Evolutionary conservation across 1,139 yeast genomes (phyloP).

Genomic region (Hemisphaericaspora xylanilytica): DNA sequence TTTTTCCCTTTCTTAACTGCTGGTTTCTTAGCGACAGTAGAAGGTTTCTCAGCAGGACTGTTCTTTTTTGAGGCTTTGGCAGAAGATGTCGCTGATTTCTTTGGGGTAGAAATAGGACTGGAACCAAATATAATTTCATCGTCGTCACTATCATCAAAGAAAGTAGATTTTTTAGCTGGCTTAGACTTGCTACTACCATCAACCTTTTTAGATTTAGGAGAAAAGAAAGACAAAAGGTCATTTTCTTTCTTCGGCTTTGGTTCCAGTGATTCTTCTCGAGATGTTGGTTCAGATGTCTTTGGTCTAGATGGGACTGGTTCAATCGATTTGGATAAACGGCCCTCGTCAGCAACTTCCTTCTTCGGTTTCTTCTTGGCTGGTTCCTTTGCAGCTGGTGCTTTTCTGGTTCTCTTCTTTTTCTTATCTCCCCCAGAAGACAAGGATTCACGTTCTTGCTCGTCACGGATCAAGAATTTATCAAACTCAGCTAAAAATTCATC

Average conservation of each 20-base stretch:
- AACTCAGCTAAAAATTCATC: constrained; percentile 69
- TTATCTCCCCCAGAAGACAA: constrained; percentile 29
- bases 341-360: constrained; percentile 8
- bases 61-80: constrained; percentile 4
- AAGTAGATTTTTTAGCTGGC: constrained; percentile 4
- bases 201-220: constrained; percentile 9
- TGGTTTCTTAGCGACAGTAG: not conserved
- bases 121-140: constrained; percentile 11
- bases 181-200: not conserved
- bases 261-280: constrained; percentile 9
- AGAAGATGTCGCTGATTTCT: not conserved
- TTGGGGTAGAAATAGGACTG: constrained; percentile 5
- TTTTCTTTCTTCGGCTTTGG: constrained; percentile 5
- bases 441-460: constrained; percentile 30
- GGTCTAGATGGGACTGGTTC: constrained; percentile 5
- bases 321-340: constrained; percentile 8
- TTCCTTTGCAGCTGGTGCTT: constrained; percentile 14
- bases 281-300: constrained; percentile 13
- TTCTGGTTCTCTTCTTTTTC: constrained; percentile 26
- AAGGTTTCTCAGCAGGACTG: not conserved
- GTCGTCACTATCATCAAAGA: constrained; percentile 15
- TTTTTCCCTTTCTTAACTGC: constrained; percentile 8
- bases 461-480: constrained; percentile 53
- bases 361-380: constrained; percentile 15
- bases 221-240: constrained; percentile 15